Conservation (phyloP, 345 rosid species). For the Camelina hispida region DNA sequence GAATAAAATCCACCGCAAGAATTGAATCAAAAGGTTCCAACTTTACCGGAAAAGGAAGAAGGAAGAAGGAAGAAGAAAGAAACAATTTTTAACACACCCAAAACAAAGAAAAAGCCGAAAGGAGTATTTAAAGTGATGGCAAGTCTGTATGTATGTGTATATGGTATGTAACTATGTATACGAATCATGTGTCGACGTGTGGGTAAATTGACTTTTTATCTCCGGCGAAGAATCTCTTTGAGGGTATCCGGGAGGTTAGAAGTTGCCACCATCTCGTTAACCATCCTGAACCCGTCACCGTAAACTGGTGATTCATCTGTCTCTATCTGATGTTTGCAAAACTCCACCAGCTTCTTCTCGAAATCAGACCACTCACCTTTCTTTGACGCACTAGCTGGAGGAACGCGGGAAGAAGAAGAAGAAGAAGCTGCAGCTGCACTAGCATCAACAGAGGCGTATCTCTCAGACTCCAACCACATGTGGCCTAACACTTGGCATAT, state of each 20-base stretch:
- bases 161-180: not conserved
- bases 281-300: conserved; percentile 74
- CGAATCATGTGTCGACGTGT: not conserved
- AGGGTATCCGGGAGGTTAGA: conserved; percentile 66
- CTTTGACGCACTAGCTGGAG: conserved; percentile 47
- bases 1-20: not conserved
- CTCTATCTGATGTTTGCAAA: conserved; percentile 76
- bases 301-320: conserved; percentile 76
- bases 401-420: conserved; percentile 35
- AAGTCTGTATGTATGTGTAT: not conserved
- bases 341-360: conserved; percentile 70
- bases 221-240: conserved; percentile 28
- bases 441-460: conserved; percentile 17
- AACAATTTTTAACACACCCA: not conserved
- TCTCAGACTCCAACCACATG: conserved; percentile 82
- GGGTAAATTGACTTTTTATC: not conserved
- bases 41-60: not conserved
- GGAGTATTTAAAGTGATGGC: not conserved
- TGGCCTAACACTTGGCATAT: conserved; percentile 92
- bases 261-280: conserved; percentile 54
- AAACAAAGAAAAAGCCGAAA: not conserved
- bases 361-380: conserved; percentile 66
- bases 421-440: conserved; percentile 25
- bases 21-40: conserved; percentile 16
- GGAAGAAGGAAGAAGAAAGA: not conserved